Conservation (phyloP, 2,329 filamentous ascomycete genomes). For the Venturia oleaginea region DNA sequence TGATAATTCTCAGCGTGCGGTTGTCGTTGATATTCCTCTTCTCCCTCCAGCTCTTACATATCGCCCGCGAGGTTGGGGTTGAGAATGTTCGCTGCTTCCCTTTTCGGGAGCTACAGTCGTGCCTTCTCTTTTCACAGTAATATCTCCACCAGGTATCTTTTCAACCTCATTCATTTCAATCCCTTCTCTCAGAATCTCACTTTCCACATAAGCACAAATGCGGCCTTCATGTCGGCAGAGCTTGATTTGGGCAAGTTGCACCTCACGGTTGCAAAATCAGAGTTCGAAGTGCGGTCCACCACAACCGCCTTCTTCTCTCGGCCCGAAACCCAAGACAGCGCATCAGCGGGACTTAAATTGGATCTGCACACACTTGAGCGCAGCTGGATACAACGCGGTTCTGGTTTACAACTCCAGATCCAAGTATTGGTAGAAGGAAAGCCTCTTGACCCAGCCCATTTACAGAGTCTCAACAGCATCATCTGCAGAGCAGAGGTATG, state of each 20-base stretch:
- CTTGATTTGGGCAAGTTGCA: conserved; percentile 16
- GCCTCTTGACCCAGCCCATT: conserved; percentile 19
- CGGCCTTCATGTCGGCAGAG: conserved; percentile 14
- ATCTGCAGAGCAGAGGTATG: conserved; percentile 25
- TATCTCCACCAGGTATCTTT: not conserved
- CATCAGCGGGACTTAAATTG: not conserved
- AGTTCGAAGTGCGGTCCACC: conserved; percentile 16
- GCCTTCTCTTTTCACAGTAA: not conserved
- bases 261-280: conserved; percentile 15
- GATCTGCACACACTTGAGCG: not conserved
- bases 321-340: not conserved
- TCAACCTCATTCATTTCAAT: not conserved
- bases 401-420: conserved; percentile 25
- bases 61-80: not conserved
- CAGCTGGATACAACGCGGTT: conserved; percentile 26
- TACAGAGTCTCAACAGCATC: conserved; percentile 19
- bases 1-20: not conserved
- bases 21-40: not conserved
- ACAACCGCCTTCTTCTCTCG: not conserved
- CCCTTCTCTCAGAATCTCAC: not conserved
- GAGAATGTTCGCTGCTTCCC: not conserved
- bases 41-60: too few relatives aligned
- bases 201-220: not conserved
- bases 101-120: not conserved
- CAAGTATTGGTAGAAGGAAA: conserved; percentile 21